These are phyloP conservation scores for Glebionis coronaria DNA, from an alignment of 129 eudicot genomes.

Conservation along the genomic window DNA sequence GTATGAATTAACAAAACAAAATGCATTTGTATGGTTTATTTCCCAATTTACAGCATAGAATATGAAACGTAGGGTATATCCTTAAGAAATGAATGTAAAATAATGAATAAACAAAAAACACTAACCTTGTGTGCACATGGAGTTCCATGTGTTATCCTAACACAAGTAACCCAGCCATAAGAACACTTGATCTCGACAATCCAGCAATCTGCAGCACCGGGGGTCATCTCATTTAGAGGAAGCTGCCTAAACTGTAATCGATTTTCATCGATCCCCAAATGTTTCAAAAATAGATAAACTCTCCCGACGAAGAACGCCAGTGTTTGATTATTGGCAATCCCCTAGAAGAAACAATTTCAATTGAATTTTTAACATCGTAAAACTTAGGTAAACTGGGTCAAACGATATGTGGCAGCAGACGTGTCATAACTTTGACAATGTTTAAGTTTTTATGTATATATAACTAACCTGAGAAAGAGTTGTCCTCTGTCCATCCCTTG, in stretches of 20 bases:
- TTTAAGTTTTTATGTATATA: background rate
- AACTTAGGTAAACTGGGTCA: constrained; percentile 10
- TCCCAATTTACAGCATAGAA: background rate
- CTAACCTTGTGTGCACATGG: constrained; percentile 75
- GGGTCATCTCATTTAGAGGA: constrained; percentile 85
- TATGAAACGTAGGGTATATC: too few species aligned
- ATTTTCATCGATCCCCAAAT: constrained; percentile 57
- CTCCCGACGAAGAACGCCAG: constrained; percentile 72
- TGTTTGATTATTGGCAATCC: constrained; percentile 65
- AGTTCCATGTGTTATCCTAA: constrained; percentile 74
- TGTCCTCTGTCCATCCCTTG: constrained; percentile 61
- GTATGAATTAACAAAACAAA: constrained; percentile 33
- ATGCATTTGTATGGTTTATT: constrained; percentile 21
- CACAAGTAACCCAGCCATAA: constrained; percentile 79
- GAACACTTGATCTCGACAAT: constrained; percentile 78
- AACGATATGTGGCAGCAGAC: too few species aligned
- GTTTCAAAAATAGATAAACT: constrained; percentile 58
- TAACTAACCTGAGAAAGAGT: constrained; percentile 48
- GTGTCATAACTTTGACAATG: too few species aligned
- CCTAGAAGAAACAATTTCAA: constrained; percentile 28
- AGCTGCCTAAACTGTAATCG: constrained; percentile 64
- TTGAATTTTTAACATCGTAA: background rate
- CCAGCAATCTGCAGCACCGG: constrained; percentile 84
- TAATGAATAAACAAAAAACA: background rate
- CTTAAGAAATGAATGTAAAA: too few species aligned